Evolutionary conservation across 805 yeast species (phyloP).

Genomic region (Helenozyma rhizophorensis): DNA sequence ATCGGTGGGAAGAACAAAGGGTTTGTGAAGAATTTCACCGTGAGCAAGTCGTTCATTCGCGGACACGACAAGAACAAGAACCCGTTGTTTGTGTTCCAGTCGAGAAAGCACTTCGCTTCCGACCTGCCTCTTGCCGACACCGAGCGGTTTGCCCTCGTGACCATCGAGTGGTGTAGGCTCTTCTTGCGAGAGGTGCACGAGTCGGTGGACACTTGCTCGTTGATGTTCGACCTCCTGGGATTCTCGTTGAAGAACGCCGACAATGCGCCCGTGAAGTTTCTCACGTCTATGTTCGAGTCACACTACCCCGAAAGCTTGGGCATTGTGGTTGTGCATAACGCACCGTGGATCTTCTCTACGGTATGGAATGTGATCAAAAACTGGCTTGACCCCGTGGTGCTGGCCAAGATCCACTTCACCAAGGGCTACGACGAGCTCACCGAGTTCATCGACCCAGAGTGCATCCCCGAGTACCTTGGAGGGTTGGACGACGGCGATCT

Average conservation of each 20-base stretch:
- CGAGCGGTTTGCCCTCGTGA: constrained; percentile 66
- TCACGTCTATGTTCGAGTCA: constrained; percentile 87
- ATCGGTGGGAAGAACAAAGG: constrained; percentile 37
- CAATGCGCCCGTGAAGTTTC: constrained; percentile 83
- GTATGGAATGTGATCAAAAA: constrained; percentile 90
- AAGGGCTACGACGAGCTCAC: constrained; percentile 63
- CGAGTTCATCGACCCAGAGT: constrained; percentile 52
- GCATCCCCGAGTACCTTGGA: constrained; percentile 70
- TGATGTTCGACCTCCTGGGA: constrained; percentile 81
- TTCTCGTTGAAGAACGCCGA: constrained; percentile 93
- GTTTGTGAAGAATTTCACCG: constrained; percentile 51
- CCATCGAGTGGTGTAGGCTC: constrained; percentile 64
- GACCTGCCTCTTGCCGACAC: constrained; percentile 60
- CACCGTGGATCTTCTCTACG: constrained; percentile 95
- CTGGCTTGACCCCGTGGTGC: constrained; percentile 97
- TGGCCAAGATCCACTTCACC: constrained; percentile 83
- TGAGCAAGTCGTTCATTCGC: constrained; percentile 67
- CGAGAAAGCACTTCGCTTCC: constrained; percentile 58
- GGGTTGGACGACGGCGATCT: constrained; percentile 62
- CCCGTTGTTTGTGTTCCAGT: constrained; percentile 80
- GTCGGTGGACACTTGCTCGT: constrained; percentile 74
- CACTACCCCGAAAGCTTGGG: constrained; percentile 96
- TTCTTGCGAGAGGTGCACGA: constrained; percentile 53
- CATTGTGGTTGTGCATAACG: constrained; percentile 77
- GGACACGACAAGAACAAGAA: constrained; percentile 72